Conservation (phyloP, 805 yeast genomes). For the Starmera caribaea region DNA sequence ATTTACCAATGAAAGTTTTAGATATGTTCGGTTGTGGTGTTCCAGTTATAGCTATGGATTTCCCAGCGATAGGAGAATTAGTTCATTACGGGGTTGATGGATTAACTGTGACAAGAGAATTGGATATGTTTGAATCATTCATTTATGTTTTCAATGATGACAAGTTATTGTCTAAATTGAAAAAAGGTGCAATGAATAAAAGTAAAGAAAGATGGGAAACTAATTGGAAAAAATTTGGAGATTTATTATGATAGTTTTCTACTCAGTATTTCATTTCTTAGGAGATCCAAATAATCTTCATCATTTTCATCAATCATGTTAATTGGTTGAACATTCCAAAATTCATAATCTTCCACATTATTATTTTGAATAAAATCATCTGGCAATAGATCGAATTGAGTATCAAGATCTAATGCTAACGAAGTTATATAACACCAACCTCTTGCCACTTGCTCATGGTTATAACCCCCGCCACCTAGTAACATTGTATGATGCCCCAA, state of each 20-base stretch:
- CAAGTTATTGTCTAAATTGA: conserved; percentile 30
- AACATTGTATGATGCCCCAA: conserved; percentile 31
- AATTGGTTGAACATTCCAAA: conserved; percentile 33
- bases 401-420: conserved; percentile 8
- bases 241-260: conserved; percentile 9
- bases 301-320: conserved; percentile 23
- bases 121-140: conserved; percentile 36
- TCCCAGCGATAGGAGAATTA: conserved; percentile 71
- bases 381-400: conserved; percentile 38
- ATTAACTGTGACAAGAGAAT: conserved; percentile 31
- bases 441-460: conserved; percentile 49
- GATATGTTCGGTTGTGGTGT: conserved; percentile 95
- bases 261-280: conserved; percentile 2
- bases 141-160: conserved; percentile 23
- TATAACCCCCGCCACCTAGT: conserved; percentile 76
- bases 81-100: conserved; percentile 70
- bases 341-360: conserved; percentile 33
- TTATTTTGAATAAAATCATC: conserved; percentile 36
- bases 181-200: conserved; percentile 66
- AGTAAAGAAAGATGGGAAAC: conserved; percentile 62
- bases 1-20: conserved; percentile 93
- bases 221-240: conserved; percentile 50
- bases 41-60: conserved; percentile 75
- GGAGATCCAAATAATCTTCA: conserved; percentile 19
- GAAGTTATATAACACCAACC: conserved; percentile 37